phyloP scores from a whole-genome alignment of 305 asterid genomes.

The Fraxinus xanthoxyloides region DNA sequence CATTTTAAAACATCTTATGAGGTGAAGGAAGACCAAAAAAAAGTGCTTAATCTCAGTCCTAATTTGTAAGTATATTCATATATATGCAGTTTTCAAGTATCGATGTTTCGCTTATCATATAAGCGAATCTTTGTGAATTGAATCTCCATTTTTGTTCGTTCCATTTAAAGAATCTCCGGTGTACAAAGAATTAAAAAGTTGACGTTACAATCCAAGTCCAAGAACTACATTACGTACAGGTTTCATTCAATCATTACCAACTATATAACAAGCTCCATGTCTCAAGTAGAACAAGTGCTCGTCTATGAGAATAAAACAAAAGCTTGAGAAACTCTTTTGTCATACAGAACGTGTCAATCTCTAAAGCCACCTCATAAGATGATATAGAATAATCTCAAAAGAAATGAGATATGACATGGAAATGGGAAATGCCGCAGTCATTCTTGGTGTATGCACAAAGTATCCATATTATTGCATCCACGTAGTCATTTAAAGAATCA shows the following conservation, averaged over 20 bases:
- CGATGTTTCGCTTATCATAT: constrained; percentile 12
- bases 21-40: neutral
- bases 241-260: neutral
- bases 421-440: constrained; percentile 5
- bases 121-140: neutral
- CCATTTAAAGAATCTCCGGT: neutral
- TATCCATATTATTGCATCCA: neutral
- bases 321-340: neutral
- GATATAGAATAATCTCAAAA: neutral
- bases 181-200: neutral
- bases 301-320: neutral
- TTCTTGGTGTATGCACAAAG: neutral
- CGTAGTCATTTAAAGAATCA: neutral
- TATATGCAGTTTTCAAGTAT: neutral
- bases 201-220: constrained; percentile 14
- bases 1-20: neutral
- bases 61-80: neutral
- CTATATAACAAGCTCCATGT: neutral
- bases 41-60: neutral
- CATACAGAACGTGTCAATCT: neutral
- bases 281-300: neutral
- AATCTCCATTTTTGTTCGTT: neutral
- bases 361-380: neutral
- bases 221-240: neutral
- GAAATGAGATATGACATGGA: neutral